A percentile compares a stretch with the other conserved stretches of the same genome.
phyloP scores from a whole-genome alignment of 2,329 filamentous ascomycete genomes.

The Teratosphaeria destructans region DNA sequence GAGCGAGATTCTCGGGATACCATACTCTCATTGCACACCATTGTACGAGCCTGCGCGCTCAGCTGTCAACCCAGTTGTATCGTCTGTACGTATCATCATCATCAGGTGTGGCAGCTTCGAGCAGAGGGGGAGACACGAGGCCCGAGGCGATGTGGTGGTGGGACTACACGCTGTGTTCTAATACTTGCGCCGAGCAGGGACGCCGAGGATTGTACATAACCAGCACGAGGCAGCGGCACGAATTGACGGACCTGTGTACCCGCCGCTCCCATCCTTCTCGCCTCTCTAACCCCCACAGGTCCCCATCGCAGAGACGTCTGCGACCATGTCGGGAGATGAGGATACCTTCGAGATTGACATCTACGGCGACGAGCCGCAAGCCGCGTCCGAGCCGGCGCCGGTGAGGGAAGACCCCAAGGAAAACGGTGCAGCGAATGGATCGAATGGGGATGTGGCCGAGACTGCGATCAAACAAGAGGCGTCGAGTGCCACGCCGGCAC shows the following conservation, averaged over 20 bases:
- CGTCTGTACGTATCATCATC: not conserved
- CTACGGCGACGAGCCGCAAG: conserved; percentile 46
- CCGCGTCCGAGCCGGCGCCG: conserved; percentile 3
- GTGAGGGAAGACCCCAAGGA: not conserved
- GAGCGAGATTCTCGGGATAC: not conserved
- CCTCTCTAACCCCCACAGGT: not conserved
- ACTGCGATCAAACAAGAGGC: conserved; percentile 1
- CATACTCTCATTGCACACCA: not conserved
- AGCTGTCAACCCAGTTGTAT: not conserved
- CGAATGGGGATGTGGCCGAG: not conserved
- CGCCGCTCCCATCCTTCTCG: not conserved
- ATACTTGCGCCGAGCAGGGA: not conserved
- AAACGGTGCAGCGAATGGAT: not conserved
- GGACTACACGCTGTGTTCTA: not conserved
- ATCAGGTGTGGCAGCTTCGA: not conserved
- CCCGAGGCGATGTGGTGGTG: not conserved
- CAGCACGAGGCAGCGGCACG: not conserved
- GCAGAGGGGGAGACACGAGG: not conserved
- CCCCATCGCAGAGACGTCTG: not conserved
- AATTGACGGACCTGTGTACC: not conserved
- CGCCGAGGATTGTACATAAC: not conserved
- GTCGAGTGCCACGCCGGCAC: not conserved
- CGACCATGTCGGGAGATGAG: conserved; percentile 44
- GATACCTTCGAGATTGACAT: conserved; percentile 64
- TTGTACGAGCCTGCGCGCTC: not conserved